Conservation (phyloP, 257 asterid species). For the Solanum okadae region DNA sequence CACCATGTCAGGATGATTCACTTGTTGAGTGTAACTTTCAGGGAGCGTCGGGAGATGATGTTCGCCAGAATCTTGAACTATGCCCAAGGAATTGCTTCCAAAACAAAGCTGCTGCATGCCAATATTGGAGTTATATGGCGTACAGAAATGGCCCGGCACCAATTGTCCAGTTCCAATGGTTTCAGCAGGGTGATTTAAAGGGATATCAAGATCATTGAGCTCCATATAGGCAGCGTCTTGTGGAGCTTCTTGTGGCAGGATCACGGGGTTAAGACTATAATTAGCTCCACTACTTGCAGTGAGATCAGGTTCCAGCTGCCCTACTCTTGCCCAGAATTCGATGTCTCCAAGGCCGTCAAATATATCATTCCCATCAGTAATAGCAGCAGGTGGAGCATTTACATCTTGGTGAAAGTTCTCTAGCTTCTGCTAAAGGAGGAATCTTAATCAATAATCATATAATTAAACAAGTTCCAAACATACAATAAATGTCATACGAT, state of each 20-base stretch:
- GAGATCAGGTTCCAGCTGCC: conserved; percentile 11
- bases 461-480: neutral
- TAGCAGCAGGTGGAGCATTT: neutral
- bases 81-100: conserved; percentile 7
- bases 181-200: conserved; percentile 26
- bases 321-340: conserved; percentile 8
- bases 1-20: conserved; percentile 24
- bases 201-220: conserved; percentile 45
- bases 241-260: conserved; percentile 10
- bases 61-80: conserved; percentile 3
- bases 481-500: neutral
- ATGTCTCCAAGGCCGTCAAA: conserved; percentile 34
- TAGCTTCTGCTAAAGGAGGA: conserved; percentile 7
- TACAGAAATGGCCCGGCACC: conserved; percentile 5
- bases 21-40: conserved; percentile 1
- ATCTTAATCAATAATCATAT: neutral
- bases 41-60: conserved; percentile 16
- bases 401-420: conserved; percentile 7
- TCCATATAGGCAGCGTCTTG: conserved; percentile 41
- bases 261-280: conserved; percentile 6
- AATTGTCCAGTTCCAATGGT: conserved; percentile 10
- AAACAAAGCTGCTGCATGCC: conserved; percentile 3
- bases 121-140: conserved; percentile 3
- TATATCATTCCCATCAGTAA: conserved; percentile 24
- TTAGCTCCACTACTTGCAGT: conserved; percentile 12